Conservation (phyloP, 352 stramenopile species). For the Globisporangium paroecandrum region DNA sequence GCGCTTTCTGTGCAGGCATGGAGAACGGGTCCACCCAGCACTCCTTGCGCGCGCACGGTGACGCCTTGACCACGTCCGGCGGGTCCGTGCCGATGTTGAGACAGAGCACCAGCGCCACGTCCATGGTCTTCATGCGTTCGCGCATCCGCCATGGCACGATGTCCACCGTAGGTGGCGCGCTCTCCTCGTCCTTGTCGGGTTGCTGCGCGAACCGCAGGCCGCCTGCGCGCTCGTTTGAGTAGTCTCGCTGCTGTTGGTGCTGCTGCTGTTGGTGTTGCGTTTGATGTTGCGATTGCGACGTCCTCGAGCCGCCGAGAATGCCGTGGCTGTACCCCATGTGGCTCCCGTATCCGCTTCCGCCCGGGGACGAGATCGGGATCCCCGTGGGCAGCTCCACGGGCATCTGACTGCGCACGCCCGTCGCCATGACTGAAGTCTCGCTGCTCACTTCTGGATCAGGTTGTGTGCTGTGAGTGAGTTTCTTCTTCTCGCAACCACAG, state of each 20-base stretch:
- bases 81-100: constrained; percentile 98
- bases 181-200: constrained; percentile 27
- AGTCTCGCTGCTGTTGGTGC: background rate
- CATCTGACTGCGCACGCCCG: constrained; percentile 15
- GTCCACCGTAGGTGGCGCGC: constrained; percentile 28
- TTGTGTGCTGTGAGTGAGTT: background rate
- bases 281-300: background rate
- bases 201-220: constrained; percentile 65
- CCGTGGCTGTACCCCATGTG: constrained; percentile 6
- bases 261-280: background rate
- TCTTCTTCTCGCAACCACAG: constrained; percentile 5
- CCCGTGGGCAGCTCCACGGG: constrained; percentile 11
- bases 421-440: background rate
- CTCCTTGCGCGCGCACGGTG: constrained; percentile 95
- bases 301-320: background rate
- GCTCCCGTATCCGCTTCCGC: constrained; percentile 1
- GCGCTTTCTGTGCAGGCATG: constrained; percentile 92
- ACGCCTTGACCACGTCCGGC: constrained; percentile 95
- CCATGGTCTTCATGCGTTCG: constrained; percentile 89
- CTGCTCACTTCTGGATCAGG: background rate
- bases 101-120: constrained; percentile 96
- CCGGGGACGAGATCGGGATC: background rate
- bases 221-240: constrained; percentile 30
- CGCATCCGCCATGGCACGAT: constrained; percentile 84
- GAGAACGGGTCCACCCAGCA: constrained; percentile 98